phyloP scores from a whole-genome alignment of 345 rosid species.

The Bretschneidera sinensis region DNA sequence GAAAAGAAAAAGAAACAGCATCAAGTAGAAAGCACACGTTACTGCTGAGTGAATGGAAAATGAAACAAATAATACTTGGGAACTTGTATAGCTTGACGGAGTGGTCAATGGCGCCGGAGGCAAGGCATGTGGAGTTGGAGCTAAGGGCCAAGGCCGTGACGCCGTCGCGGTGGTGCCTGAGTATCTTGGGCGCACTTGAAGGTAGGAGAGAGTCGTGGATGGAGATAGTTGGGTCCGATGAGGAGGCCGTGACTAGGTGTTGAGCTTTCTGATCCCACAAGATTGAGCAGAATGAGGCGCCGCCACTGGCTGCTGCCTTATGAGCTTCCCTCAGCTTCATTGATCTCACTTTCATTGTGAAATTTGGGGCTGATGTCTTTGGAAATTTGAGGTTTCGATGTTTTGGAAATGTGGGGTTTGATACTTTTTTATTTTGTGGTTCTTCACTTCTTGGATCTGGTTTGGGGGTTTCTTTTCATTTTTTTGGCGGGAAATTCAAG shows the following conservation, averaged over 20 bases:
- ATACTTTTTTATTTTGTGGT: no score
- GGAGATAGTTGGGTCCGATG: conserved; percentile 67
- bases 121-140: conserved; percentile 86
- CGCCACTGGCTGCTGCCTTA: conserved; percentile 35
- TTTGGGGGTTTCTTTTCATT: no score
- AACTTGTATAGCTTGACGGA: conserved; percentile 97
- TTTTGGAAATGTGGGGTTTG: background rate
- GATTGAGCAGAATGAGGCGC: conserved; percentile 74
- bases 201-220: conserved; percentile 70
- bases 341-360: conserved; percentile 70
- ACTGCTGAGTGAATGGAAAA: no score
- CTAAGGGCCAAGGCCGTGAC: conserved; percentile 83
- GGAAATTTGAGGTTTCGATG: background rate
- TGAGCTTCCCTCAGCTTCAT: conserved; percentile 85
- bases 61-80: conserved; percentile 43
- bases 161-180: conserved; percentile 94
- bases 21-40: no score
- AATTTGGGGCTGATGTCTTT: no score
- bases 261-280: conserved; percentile 76
- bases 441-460: background rate
- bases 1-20: no score
- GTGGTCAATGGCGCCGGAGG: conserved; percentile 91
- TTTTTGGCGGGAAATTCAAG: conserved; percentile 12
- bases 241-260: conserved; percentile 82
- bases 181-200: conserved; percentile 53